These are phyloP conservation scores for Zygnema circumcarinatum DNA, from an alignment of 139 green algal species.

Conservation along the genomic window DNA sequence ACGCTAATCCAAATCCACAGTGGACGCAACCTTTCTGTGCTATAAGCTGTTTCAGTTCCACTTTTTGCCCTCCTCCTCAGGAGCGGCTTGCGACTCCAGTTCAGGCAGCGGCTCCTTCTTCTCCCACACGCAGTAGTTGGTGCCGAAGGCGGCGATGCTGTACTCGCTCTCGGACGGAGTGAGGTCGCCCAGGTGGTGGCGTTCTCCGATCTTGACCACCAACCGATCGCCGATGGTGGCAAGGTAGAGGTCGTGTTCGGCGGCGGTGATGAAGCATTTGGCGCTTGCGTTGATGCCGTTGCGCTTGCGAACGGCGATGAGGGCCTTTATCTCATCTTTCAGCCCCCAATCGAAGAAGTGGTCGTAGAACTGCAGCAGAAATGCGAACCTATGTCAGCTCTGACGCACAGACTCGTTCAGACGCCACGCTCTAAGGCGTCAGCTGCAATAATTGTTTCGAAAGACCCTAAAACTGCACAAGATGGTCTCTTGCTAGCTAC, in stretches of 20 bases:
- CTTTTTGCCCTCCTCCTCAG: too few relatives aligned
- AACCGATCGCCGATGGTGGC: constrained; percentile 26
- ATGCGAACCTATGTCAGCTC: background rate
- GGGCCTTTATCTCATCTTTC: constrained; percentile 73
- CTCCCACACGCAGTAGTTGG: constrained; percentile 62
- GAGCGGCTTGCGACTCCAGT: too few relatives aligned
- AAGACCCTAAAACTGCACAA: background rate
- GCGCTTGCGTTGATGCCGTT: constrained; percentile 44
- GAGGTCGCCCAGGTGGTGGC: constrained; percentile 44
- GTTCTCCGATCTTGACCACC: constrained; percentile 35
- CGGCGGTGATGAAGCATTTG: constrained; percentile 12
- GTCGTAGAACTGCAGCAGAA: constrained; percentile 74
- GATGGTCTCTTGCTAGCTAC: background rate
- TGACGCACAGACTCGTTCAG: background rate
- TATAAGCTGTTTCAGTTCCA: too few relatives aligned
- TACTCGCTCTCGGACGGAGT: constrained; percentile 30
- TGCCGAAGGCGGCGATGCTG: constrained; percentile 12
- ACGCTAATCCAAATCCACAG: too few relatives aligned
- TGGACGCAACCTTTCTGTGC: too few relatives aligned
- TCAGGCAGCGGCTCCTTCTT: too few relatives aligned
- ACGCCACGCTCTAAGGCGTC: too few relatives aligned
- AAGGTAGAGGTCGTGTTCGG: constrained; percentile 58
- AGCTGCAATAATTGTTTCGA: background rate
- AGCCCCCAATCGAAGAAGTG: constrained; percentile 79
- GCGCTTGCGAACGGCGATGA: constrained; percentile 78